Evolutionary conservation across 2,329 filamentous ascomycete species (phyloP).

Genomic region (Hymenoscyphus fructigenus): DNA sequence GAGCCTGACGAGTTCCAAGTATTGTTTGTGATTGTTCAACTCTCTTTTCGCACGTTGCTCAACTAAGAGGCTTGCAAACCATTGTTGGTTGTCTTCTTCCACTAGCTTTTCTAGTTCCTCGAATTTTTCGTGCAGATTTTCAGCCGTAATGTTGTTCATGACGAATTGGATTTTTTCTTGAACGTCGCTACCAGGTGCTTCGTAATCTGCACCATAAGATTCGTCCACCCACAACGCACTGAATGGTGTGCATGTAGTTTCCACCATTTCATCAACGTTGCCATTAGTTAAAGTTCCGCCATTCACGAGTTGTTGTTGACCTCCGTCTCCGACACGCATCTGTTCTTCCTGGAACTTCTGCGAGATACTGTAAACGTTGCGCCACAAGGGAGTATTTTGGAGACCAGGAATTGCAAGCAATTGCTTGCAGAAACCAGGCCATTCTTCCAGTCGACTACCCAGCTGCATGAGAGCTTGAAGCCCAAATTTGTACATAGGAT

Average conservation of each 20-base stretch:
- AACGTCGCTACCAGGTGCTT: conserved; percentile 79
- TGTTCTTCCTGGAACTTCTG: conserved; percentile 74
- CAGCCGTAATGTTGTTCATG: conserved; percentile 92
- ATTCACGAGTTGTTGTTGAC: conserved; percentile 38
- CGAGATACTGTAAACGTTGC: background rate
- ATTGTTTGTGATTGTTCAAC: conserved; percentile 92
- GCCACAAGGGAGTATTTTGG: conserved; percentile 71
- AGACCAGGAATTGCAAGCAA: conserved; percentile 79
- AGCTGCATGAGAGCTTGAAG: conserved; percentile 92
- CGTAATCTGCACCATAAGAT: conserved; percentile 63
- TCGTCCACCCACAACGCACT: conserved; percentile 74
- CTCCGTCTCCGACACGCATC: conserved; percentile 48
- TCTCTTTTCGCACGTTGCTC: conserved; percentile 97
- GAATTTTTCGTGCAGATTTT: conserved; percentile 82
- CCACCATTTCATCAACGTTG: conserved; percentile 62
- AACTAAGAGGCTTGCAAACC: conserved; percentile 94
- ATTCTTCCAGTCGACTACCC: conserved; percentile 78
- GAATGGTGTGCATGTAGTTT: conserved; percentile 70
- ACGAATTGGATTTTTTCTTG: conserved; percentile 96
- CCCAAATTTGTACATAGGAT: conserved; percentile 97
- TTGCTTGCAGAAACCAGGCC: conserved; percentile 91
- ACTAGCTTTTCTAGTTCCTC: conserved; percentile 77
- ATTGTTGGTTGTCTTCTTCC: conserved; percentile 81
- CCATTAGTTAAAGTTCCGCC: conserved; percentile 66
- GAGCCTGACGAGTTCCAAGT: conserved; percentile 82